Conservation (phyloP, 2,329 filamentous ascomycete genomes). For the Penicillium verrucosum region DNA sequence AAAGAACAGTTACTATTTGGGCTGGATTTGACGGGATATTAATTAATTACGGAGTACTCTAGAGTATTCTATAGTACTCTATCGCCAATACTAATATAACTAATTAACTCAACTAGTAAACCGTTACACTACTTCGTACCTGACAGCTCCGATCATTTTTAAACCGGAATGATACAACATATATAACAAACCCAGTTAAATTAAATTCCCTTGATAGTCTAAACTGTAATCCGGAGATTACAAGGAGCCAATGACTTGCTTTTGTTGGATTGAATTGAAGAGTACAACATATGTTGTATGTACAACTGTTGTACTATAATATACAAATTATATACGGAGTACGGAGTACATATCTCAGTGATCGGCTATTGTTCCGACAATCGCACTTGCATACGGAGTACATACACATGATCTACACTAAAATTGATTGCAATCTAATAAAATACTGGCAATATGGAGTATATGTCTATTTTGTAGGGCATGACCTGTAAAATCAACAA, state of each 20-base stretch:
- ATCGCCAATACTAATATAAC: background rate
- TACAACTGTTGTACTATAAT: background rate
- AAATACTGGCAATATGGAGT: background rate
- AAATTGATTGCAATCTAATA: background rate
- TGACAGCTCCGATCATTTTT: background rate
- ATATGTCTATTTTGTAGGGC: background rate
- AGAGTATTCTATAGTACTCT: too few relatives aligned
- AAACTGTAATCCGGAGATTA: conserved; percentile 1
- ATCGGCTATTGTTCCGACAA: background rate
- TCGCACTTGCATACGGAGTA: background rate
- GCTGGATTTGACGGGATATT: too few relatives aligned
- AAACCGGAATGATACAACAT: background rate
- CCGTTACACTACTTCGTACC: background rate
- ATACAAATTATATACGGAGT: background rate
- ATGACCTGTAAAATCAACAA: background rate
- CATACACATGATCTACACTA: background rate
- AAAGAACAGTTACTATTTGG: too few relatives aligned
- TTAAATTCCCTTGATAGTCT: background rate
- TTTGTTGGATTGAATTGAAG: background rate
- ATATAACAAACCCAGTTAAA: conserved; percentile 3
- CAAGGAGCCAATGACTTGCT: background rate
- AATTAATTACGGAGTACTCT: too few relatives aligned
- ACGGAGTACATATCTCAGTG: background rate
- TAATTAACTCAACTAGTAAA: background rate
- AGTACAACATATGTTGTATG: too few relatives aligned